These are phyloP conservation scores for Ceratocystis huliohia DNA, from an alignment of 2,329 filamentous ascomycete genomes.

Conservation along the genomic window DNA sequence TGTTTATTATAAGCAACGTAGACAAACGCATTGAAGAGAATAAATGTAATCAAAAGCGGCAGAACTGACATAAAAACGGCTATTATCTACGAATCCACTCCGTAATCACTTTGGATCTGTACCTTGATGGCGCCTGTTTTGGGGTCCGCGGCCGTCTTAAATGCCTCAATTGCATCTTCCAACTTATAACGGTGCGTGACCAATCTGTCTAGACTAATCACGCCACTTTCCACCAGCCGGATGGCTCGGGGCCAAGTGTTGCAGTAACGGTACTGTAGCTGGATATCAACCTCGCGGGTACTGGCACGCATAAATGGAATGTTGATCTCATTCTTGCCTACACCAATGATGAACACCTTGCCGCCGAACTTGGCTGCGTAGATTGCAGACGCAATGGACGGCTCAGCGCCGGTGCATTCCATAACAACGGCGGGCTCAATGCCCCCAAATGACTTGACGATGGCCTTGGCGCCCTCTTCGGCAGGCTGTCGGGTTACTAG, in stretches of 20 bases:
- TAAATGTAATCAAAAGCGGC: neutral
- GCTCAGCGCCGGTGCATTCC: constrained; percentile 93
- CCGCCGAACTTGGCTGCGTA: constrained; percentile 89
- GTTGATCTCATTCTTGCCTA: constrained; percentile 89
- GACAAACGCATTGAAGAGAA: neutral
- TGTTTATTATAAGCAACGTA: neutral
- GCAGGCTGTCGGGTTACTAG: constrained; percentile 54
- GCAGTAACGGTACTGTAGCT: constrained; percentile 92
- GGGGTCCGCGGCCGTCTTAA: constrained; percentile 75
- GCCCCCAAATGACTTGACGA: constrained; percentile 55
- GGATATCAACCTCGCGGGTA: constrained; percentile 82
- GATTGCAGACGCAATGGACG: constrained; percentile 72
- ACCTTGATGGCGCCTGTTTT: constrained; percentile 97
- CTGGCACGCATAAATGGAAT: constrained; percentile 91
- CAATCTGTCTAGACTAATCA: constrained; percentile 67
- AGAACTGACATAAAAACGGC: neutral
- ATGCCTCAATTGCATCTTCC: constrained; percentile 79
- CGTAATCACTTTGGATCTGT: constrained; percentile 59
- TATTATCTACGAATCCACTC: constrained; percentile 14
- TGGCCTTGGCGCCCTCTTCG: constrained; percentile 60
- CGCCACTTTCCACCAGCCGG: constrained; percentile 67
- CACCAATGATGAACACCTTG: constrained; percentile 92
- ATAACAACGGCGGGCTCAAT: constrained; percentile 70
- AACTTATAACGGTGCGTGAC: constrained; percentile 80
- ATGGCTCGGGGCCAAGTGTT: constrained; percentile 96